These are phyloP conservation scores for Botrytis pseudocinerea DNA, from an alignment of 2,329 filamentous ascomycete genomes.

Conservation along the genomic window DNA sequence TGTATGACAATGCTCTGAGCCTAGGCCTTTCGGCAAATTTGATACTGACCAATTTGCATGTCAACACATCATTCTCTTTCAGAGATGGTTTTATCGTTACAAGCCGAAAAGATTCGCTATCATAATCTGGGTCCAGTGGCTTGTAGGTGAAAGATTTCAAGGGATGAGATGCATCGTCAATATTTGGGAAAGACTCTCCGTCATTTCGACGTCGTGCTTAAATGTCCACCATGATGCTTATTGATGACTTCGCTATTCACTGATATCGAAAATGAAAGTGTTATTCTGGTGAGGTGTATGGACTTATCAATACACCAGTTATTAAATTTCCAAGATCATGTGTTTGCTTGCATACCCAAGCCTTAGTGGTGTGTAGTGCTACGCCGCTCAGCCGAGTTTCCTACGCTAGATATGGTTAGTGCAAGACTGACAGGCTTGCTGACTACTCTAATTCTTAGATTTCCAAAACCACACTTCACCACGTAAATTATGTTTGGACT, in stretches of 20 bases:
- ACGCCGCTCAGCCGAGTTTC: neutral
- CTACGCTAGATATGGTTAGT: neutral
- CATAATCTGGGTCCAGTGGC: neutral
- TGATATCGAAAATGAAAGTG: neutral
- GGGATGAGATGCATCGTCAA: neutral
- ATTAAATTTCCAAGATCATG: neutral
- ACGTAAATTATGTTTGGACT: neutral
- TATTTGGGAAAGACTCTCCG: neutral
- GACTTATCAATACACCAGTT: neutral
- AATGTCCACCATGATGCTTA: neutral
- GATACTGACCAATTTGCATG: neutral
- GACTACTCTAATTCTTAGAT: neutral
- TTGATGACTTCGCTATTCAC: neutral
- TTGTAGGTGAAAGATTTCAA: neutral
- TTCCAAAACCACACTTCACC: neutral
- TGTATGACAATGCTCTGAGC: constrained; percentile 37
- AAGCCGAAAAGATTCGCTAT: neutral
- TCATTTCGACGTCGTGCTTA: neutral
- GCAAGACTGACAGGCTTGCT: neutral
- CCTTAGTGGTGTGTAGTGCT: neutral
- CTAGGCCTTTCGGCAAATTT: constrained; percentile 28
- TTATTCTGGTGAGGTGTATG: neutral
- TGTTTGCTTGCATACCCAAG: neutral
- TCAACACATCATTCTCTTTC: neutral
- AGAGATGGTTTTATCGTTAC: neutral